Base-by-base conservation (phyloP, 108 stramenopile species). In the Fistulifera solaris region DNA sequence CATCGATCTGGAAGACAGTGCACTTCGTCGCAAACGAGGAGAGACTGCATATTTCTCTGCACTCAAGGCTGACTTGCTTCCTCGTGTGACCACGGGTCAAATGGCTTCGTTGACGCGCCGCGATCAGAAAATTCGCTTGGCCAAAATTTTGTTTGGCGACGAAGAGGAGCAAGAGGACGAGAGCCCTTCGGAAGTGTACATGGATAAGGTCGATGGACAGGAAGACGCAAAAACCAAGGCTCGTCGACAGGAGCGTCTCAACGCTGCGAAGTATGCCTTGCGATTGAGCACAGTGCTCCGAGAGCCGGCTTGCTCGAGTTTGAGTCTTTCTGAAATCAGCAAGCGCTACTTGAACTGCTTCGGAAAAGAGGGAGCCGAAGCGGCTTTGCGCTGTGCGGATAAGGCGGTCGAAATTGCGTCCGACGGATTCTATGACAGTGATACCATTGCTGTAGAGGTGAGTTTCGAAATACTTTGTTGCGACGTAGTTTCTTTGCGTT, bases 341-440 rank as follows among this genome's bases (percentile, higher is more conserved):
- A 93, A 93, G 67, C 81, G 92, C 42, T 77, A 71, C 31, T 58
- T 93, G 42, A 73, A 77, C 15, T 67, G 63, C 40, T 63, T 65
- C 35, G 87, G 85, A 40, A 87, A 87, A 70, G 67, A 60, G 1
- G 87, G 87, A 14, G 92, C 85, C 11, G 80, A 80, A 48, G 83
- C 72, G 38, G 87, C 92, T 15, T 63, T 89, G 27, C 75, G 92
- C 53, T 87, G 85, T 61, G 87, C 87, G 19, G 76, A 85, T 50
- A 83, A 85, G 75, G 85, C 87, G 0, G 66, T 93, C 49, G 83
- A 93, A 55, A 89, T 93, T 61, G 80, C 87, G 21, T 78, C 85
- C 3, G 57, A 66, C 13, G 92, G 83, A 58, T 89, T 89, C 75
- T 92, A 86, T 84, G 90, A 92, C 58, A 61, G 73, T 28, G 90